Base-by-base conservation (phyloP, 352 stramenopile genomes). In the Thraustotheca clavata region DNA sequence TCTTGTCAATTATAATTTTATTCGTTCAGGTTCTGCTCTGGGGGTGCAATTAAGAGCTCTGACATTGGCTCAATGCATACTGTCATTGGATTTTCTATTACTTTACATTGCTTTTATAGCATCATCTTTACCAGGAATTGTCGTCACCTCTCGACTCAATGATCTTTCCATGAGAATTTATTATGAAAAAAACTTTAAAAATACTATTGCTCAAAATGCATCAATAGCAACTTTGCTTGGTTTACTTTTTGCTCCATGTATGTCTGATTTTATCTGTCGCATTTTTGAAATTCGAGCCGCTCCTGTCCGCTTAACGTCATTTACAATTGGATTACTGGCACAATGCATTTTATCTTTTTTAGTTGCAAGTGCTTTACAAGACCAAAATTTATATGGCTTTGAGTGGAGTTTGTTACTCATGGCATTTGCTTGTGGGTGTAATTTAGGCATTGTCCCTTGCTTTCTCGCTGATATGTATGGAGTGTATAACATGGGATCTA, bases 11-110 rank as follows among this genome's bases (percentile, higher is more conserved):
- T 65, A 39, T 22, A 7, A n/a, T 26, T 24, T 46, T 0, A 41
- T 65, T 4, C 36, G 20, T 18, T 1, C n/a, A 38, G 55, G 34
- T 9, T 26, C 12, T 38, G 52, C 52, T 36, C 52, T 24, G 36
- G 55, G 8, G 18, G 40, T 20, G 11, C 57, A 65, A 29, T 41
- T 65, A 0, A 49, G 50, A 22, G 48, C 48, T 26, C 31, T 68
- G 4, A 34, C 47, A n/a, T 36, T 68, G 6, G 12, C 50, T n/a
- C 52, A 60, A 50, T 68, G 60, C 47, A 62, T 68, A 35, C 14
- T 68, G 0, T 68, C 60, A 32, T 43, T 50, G 3, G 60, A 68
- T 35, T 68, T 68, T 32, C 4, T 62, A 1, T 49, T 49, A 6
- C 12, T 68, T 2, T 68, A 62, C 47, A 9, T 68, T 12, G 52